Base-by-base conservation (phyloP, 2,329 filamentous ascomycete genomes). In the Xylaria hypoxylon region DNA sequence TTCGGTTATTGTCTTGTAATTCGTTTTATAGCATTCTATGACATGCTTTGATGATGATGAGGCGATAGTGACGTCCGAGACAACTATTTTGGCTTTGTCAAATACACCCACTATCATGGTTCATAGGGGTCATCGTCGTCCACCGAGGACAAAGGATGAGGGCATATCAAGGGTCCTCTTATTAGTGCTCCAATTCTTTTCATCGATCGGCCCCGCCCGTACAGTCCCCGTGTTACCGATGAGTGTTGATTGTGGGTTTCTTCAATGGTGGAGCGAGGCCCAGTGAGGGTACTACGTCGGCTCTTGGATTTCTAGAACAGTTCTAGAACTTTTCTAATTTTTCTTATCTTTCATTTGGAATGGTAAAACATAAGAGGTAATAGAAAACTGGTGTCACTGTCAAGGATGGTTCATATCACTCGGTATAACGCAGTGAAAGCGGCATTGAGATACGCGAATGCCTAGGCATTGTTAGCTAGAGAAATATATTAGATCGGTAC, bases 151-250 rank as follows among this genome's bases (percentile, higher is more conserved):
- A n/a, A n/a, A n/a, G n/a, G n/a, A n/a, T n/a, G n/a, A n/a, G n/a
- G n/a, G n/a, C n/a, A n/a, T n/a, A n/a, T n/a, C n/a, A n/a, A 59
- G 50, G 57, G 50, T 48, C 28, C 45, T 28, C 26, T n/a, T 47
- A 8, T 28, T 15, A 17, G 35, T 40, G 35, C 33, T 62, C 53
- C 58, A 42, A 40, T 38, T 62, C 19, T 52, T 59, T 60, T 56
- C 33, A 11, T 19, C 8, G 8, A 48, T 24, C 64, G 64, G 64
- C 40, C 63, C n/a, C n/a, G n/a, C n/a, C n/a, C n/a, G n/a, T n/a
- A n/a, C n/a, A n/a, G n/a, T n/a, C n/a, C n/a, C n/a, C 64, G 64
- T 33, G n/a, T n/a, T 59, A 24, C 64, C 64, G 64, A 53, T 5
- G 6, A 57, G 5, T 19, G 45, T 57, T 57, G 26, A 45, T 35